Evolutionary conservation across 2,329 filamentous ascomycete genomes (phyloP).

Genomic region (Capronia coronata): DNA sequence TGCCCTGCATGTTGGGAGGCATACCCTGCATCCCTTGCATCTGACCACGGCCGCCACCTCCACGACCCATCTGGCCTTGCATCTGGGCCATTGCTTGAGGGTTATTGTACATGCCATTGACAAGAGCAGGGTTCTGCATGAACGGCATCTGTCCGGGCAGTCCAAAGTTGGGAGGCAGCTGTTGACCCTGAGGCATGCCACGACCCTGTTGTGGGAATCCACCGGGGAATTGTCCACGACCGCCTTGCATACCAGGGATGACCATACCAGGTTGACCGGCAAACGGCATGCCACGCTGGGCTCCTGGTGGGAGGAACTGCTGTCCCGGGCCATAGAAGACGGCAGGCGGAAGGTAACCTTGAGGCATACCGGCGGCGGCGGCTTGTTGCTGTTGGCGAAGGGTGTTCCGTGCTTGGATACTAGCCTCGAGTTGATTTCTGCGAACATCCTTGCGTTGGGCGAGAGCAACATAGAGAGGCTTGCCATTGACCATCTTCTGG

Average conservation of each 20-base stretch:
- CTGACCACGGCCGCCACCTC: conserved; percentile 63
- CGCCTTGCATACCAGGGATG: conserved; percentile 66
- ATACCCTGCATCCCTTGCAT: conserved; percentile 64
- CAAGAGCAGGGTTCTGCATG: conserved; percentile 58
- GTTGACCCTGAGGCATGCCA: conserved; percentile 72
- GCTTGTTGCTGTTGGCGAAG: conserved; percentile 97
- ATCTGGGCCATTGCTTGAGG: conserved; percentile 50
- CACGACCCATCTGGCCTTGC: conserved; percentile 64
- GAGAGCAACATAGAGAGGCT: conserved; percentile 95
- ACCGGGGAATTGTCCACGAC: conserved; percentile 76
- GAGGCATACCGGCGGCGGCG: conserved; percentile 79
- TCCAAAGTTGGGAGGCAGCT: conserved; percentile 79
- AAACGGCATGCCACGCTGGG: conserved; percentile 57
- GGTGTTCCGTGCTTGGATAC: conserved; percentile 98
- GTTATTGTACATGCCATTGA: conserved; percentile 62
- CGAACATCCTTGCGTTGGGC: conserved; percentile 99
- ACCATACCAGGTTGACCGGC: conserved; percentile 49
- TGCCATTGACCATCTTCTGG: conserved; percentile 95
- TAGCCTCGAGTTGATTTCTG: conserved; percentile 97
- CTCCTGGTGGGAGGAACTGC: conserved; percentile 37
- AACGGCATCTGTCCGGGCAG: conserved; percentile 64
- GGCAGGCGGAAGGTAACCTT: conserved; percentile 73
- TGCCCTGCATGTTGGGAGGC: conserved; percentile 60
- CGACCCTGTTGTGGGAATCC: conserved; percentile 78
- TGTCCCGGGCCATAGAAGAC: conserved; percentile 84